phyloP scores from a whole-genome alignment of 1,284 basidiomycete species.

The Grifola frondosa region DNA sequence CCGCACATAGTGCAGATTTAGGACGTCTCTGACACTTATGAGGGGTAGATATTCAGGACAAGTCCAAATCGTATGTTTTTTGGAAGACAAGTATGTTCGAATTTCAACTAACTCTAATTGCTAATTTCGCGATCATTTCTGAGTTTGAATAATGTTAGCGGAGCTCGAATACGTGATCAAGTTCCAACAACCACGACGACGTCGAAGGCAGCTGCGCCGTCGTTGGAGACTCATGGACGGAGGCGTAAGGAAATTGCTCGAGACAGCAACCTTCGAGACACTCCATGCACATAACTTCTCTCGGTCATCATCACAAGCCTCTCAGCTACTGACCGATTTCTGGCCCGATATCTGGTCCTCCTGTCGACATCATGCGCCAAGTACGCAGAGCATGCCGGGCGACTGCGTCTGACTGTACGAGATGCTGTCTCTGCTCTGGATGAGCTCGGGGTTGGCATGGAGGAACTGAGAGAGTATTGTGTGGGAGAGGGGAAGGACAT shows the following conservation, averaged over 20 bases:
- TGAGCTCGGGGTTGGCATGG: constrained; percentile 69
- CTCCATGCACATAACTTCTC: constrained; percentile 75
- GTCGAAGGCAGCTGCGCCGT: constrained; percentile 3
- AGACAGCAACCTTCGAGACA: constrained; percentile 63
- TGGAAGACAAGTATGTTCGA: too few relatives aligned
- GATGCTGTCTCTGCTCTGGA: constrained; percentile 67
- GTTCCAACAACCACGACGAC: constrained; percentile 1
- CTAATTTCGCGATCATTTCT: too few relatives aligned
- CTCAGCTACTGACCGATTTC: constrained; percentile 67
- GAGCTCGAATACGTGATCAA: constrained; percentile 8
- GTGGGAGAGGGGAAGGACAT: constrained; percentile 64
- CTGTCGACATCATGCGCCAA: constrained; percentile 63
- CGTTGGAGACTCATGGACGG: constrained; percentile 24
- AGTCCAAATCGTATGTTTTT: too few relatives aligned
- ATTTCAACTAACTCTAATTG: too few relatives aligned
- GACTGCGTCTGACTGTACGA: constrained; percentile 49
- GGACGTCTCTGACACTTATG: too few relatives aligned
- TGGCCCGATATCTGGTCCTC: constrained; percentile 67
- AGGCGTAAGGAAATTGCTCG: constrained; percentile 48
- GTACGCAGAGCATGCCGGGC: constrained; percentile 70
- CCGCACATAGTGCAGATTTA: too few relatives aligned
- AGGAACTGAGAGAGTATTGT: constrained; percentile 66
- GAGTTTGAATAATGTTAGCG: constrained; percentile 6
- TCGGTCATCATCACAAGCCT: constrained; percentile 68
- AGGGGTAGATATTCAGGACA: too few relatives aligned